Evolutionary conservation across 1,284 basidiomycete genomes (phyloP).

Genomic region (Cryptococcus maquisensis): DNA sequence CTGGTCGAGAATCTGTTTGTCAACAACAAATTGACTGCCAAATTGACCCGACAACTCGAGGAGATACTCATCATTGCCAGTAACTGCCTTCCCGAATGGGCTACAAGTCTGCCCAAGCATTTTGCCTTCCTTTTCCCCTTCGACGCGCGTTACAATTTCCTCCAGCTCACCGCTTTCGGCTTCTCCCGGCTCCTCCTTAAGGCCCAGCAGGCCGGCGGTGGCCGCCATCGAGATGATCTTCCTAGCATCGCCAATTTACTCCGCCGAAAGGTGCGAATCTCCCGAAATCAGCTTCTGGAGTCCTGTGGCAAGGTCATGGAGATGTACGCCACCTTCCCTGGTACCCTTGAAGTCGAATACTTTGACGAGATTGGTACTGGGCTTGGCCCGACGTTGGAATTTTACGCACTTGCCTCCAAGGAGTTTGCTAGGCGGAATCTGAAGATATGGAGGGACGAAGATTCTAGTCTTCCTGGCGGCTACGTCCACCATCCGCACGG

Average conservation of each 20-base stretch:
- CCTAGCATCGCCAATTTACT: conserved; percentile 87
- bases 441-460: conserved; percentile 86
- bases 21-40: conserved; percentile 97
- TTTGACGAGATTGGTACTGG: conserved; percentile 99
- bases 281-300: conserved; percentile 87
- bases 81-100: conserved; percentile 94
- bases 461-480: conserved; percentile 58
- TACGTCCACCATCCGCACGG: conserved; percentile 80
- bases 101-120: conserved; percentile 83
- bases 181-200: conserved; percentile 88
- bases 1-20: conserved; percentile 76
- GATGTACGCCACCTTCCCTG: conserved; percentile 82
- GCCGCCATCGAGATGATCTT: conserved; percentile 80
- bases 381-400: conserved; percentile 95
- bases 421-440: conserved; percentile 85
- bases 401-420: conserved; percentile 88
- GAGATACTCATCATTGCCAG: conserved; percentile 99
- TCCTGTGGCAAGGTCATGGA: conserved; percentile 98
- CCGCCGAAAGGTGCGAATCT: conserved; percentile 95
- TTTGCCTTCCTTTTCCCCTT: conserved; percentile 99
- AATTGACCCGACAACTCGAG: conserved; percentile 94
- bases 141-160: conserved; percentile 90
- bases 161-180: conserved; percentile 95
- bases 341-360: conserved; percentile 95
- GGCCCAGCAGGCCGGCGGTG: conserved; percentile 74